Base-by-base conservation (phyloP, 768 basidiomycete genomes). In the Butyriboletus loyo region DNA sequence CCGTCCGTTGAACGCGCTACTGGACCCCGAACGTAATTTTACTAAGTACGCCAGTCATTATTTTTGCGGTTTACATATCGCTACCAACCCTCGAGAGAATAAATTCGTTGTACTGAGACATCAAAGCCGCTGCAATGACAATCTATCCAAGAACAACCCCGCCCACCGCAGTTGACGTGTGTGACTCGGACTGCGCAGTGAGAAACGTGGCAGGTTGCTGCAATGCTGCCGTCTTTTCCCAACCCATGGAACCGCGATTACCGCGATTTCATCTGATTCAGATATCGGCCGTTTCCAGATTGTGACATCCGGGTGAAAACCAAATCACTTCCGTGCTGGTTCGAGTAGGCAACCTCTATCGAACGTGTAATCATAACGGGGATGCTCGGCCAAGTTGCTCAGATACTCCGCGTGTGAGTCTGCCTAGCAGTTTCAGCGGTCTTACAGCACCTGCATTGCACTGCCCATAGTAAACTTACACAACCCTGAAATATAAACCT, bases 21-120 rank as follows among this genome's bases (percentile, higher is more conserved):
- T n/a, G n/a, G n/a, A n/a, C 31, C 22, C 11, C 9, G 54, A 51
- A 59, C 55, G 63, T 65, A 62, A 59, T 28, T 24, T 41, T 38
- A 37, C 21, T n/a, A n/a, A 27, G 4, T 24, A 17, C 6, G 21
- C 5, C 17, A 14, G 9, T 41, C 9, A 30, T 30, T 43, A 30
- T 44, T 24, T 11, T 32, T 7, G 21, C 9, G 32, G 22, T n/a
- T 46, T 25, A 35, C 19, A 13, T 34, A 4, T 24, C 32, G 45
- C 32, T n/a, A 35, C 11, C 7, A n/a, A 22, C 28, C 30, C 43
- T 21, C 11, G 3, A 1, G n/a, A 36, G 53, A 21, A 32, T 47
- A 40, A 60, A 49, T 55, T 28, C 7, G 45, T 46, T 42, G 7
- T n/a, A 19, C 46, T 57, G 63, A 47, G 53, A 53, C 34, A 44